Evolutionary conservation across 805 yeast genomes (phyloP), one percentile per base, ranked within the genome.

Genomic region (Cyberlindnera sargentensis): DNA sequence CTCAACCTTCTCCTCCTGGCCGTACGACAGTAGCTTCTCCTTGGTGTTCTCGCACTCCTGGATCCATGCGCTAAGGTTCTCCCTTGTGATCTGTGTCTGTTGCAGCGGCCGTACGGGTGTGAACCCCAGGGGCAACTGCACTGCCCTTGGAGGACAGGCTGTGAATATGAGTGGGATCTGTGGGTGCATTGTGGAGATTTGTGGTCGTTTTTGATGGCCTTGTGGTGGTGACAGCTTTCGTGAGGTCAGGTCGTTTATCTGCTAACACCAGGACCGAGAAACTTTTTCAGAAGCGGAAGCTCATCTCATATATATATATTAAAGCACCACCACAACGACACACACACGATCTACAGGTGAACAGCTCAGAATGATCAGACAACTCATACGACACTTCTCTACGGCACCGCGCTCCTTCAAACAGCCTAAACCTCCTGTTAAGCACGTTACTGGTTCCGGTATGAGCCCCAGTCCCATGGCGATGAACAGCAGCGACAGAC

Each of bases 101-200:
- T 68, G 70, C 23, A 64, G 45, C 2, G 55, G 45, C 6, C 73
- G 70, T 7, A 70, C 52, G 9, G 61, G 57, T 15, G 60, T 62
- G 57, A 73, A 80, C 48, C 71, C 71, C 30, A 69, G 59, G 32
- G 80, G 76, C 32, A 79, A 63, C 6, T 76, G 70, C 10, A 78
- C 69, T 1, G 82, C 73, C 46, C 68, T 73, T 15, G 84, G 83
- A 1, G 80, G 75, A 43, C 71, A 47, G 62, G 69, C 26, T 63
- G 62, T 4, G 80, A 82, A 44, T 11, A 76, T 70, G 34, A 79
- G 66, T 0, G 84, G 84, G 0, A 79, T 71, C 26, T 37, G 34
- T 23, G n/a, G 27, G 6, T 30, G 40, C 40, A 37, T 37, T 5
- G 28, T 15, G 20, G 20, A 15, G 20, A 15, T 15, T 15, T 15